These are phyloP conservation scores for Colletotrichum sansevieriae DNA, from an alignment of 2,329 filamentous ascomycete species.

Conservation along the genomic window DNA sequence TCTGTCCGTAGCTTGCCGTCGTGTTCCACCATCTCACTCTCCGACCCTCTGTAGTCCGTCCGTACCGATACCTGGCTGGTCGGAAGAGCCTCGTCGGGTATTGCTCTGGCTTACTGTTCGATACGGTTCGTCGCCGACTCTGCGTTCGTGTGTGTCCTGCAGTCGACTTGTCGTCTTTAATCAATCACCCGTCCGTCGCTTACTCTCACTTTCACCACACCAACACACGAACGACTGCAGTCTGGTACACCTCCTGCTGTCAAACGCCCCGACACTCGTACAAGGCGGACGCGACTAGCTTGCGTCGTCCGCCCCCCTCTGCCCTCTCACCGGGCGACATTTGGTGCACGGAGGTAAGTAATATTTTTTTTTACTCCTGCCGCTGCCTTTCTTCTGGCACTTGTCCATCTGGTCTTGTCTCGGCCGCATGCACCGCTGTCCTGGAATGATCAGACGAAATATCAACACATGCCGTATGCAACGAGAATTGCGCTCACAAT, in stretches of 20 bases:
- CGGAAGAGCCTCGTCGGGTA: not conserved
- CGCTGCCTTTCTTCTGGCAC: conserved; percentile 12
- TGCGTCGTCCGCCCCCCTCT: conserved; percentile 18
- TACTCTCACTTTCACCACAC: not conserved
- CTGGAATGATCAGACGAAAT: conserved; percentile 29
- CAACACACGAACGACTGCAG: not conserved
- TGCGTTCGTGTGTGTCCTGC: not conserved
- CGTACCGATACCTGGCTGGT: too few species aligned
- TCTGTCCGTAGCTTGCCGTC: conserved; percentile 17
- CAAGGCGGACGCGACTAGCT: conserved; percentile 12
- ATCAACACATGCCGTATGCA: conserved; percentile 4
- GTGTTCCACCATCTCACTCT: not conserved
- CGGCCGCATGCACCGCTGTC: conserved; percentile 14
- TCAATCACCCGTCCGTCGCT: not conserved
- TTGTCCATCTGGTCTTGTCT: conserved; percentile 9
- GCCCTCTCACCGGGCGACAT: conserved; percentile 29
- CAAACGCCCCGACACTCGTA: conserved; percentile 5
- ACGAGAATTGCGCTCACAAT: conserved; percentile 32
- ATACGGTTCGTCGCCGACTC: not conserved
- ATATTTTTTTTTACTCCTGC: conserved; percentile 18
- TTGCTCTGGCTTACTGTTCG: not conserved
- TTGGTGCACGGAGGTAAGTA: conserved; percentile 34
- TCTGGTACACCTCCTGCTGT: conserved; percentile 10
- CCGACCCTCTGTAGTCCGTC: too few species aligned
- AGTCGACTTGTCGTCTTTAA: not conserved